Base-by-base conservation (phyloP, 75 land plant genomes). In the Ceratopteris richardii region DNA sequence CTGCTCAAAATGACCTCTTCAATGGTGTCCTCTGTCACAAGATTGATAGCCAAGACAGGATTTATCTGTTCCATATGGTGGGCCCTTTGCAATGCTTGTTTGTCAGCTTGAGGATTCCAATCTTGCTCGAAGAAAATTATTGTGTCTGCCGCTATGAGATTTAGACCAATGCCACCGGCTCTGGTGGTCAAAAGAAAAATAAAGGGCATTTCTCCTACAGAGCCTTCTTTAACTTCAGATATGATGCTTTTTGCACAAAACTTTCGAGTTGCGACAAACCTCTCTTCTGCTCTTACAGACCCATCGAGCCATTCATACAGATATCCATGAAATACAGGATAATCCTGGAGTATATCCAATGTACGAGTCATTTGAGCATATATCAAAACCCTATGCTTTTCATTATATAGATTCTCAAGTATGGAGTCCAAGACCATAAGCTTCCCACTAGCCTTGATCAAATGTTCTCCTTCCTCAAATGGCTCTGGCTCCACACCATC, bases 91-190 rank as follows among this genome's bases (percentile, higher is more conserved):
- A 90, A 50, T 51, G 96, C 96, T 70, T 90, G 96, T 57, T 78
- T 86, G 64, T 90, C 96, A 25, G 82, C 96, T 63, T 90, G 96
- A 10, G 96, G 96, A 73, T 90, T 90, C 96, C 96, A 90, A 66
- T 90, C 96, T 73, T 90, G 96, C 69, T 90, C 96, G 60, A 78
- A 90, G 61, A 90, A 90, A 39, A 90, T 87, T 14, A 90, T 92
- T 12, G 96, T 90, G 62, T 90, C 96, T 63, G 96, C 96, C 65
- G 86, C 91, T 41, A 74, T 77, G 46, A 90, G 92, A 70, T 90
- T 90, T 59, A 90, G 66, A 12, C 96, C 96, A 68, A 90, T 92
- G 36, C 96, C 96, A 5, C 96, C 96, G n/a, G 96, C 96, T 74
- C 96, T 67, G 31, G 96, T 90, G 28, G 96, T 88, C 20, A 90